phyloP scores from a whole-genome alignment of 2,329 filamentous ascomycete genomes.

The Helotiales sp. region DNA sequence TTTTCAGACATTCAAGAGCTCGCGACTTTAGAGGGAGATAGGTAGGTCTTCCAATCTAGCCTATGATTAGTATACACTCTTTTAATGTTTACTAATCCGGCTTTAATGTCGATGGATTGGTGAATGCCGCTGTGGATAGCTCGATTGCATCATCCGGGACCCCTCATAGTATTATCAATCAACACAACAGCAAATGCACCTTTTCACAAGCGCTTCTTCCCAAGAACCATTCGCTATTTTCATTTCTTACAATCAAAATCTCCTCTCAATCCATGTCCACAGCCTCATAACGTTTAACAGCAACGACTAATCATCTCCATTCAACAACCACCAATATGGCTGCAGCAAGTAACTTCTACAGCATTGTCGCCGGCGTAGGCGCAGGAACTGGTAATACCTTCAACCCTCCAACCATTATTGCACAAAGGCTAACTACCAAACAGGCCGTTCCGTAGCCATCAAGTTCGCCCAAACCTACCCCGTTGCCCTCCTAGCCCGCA shows the following conservation, averaged over 20 bases:
- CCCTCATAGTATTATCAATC: conserved; percentile 19
- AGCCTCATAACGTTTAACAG: conserved; percentile 24
- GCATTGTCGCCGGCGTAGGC: conserved; percentile 75
- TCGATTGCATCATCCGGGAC: conserved; percentile 15
- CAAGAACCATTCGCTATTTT: neutral
- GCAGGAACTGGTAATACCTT: conserved; percentile 60
- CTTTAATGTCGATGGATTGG: neutral
- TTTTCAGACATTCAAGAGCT: neutral
- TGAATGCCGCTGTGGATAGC: neutral
- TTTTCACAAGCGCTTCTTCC: neutral
- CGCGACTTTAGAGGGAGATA: neutral
- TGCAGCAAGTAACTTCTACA: conserved; percentile 58
- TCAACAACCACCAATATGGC: conserved; percentile 29
- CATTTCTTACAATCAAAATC: neutral
- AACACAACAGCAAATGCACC: conserved; percentile 3
- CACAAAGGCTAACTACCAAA: neutral
- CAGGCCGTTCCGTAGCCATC: conserved; percentile 56
- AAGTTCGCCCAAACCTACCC: conserved; percentile 70
- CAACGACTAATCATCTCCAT: conserved; percentile 19
- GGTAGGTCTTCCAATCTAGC: neutral
- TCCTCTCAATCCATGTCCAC: conserved; percentile 22
- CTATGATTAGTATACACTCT: neutral
- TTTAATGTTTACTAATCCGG: conserved; percentile 15
- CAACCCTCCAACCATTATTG: conserved; percentile 17
- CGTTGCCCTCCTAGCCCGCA: conserved; percentile 76